These are phyloP conservation scores for Escallonia herrerae DNA, from an alignment of 129 eudicot species.

Conservation along the genomic window DNA sequence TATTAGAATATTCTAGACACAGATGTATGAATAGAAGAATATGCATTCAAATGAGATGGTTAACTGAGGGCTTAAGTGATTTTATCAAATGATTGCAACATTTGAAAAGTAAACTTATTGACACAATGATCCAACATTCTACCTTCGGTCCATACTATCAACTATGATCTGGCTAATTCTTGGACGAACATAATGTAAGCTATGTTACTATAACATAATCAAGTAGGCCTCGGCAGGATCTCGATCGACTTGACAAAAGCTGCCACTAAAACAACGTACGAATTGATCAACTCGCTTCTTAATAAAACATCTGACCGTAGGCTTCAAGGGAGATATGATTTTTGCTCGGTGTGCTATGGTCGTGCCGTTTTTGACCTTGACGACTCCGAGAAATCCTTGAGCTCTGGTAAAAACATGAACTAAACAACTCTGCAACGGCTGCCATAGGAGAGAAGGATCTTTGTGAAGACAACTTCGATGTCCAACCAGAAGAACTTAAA, in stretches of 20 bases:
- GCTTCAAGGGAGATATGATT: constrained; percentile 1
- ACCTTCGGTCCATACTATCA: too few species aligned
- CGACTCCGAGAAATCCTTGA: constrained; percentile 14
- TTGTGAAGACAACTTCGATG: constrained; percentile 36
- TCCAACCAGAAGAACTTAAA: constrained; percentile 24
- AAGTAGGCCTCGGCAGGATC: constrained; percentile 19
- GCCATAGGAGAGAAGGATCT: constrained; percentile 21
- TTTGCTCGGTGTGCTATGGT: constrained; percentile 21
- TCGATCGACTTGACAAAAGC: constrained; percentile 24
- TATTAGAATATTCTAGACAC: too few species aligned
- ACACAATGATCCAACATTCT: too few species aligned
- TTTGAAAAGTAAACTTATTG: too few species aligned
- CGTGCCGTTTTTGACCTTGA: constrained; percentile 23
- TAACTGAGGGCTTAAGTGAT: too few species aligned
- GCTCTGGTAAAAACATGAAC: constrained; percentile 13
- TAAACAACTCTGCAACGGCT: constrained; percentile 12
- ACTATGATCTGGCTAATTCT: too few species aligned
- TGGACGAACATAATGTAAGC: too few species aligned
- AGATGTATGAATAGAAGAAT: too few species aligned
- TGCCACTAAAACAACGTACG: constrained; percentile 13
- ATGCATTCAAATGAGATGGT: too few species aligned
- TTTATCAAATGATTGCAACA: too few species aligned
- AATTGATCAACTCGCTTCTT: constrained; percentile 7
- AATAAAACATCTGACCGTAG: constrained; percentile 5
- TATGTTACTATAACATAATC: too few species aligned